Evolutionary conservation across 2,329 filamentous ascomycete genomes (phyloP), one percentile per base, ranked within the genome.

Genomic region (Diatrype stigma): DNA sequence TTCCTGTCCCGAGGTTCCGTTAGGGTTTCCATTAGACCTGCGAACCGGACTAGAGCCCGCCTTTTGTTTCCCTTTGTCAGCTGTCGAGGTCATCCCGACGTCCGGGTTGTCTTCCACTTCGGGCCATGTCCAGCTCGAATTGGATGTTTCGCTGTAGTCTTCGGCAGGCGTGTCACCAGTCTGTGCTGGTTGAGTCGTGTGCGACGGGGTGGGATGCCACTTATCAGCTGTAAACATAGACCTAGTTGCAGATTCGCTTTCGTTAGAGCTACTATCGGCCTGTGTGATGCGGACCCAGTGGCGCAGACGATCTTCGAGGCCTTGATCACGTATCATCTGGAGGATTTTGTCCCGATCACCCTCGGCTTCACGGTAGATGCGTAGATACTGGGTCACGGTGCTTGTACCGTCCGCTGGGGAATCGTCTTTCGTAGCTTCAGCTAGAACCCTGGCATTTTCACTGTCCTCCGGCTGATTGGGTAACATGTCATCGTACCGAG

Each of bases 271-370:
- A 26, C 48, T 50, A 28, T 42, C 45, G 14, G 10, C 44, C 54
- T 65, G 73, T 54, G 83, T 81, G 22, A 80, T 70, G 30, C 76
- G 73, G 11, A 86, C 74, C 73, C 84, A 82, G 63, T 82, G 81
- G 11, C 73, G 71, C 32, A 89, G 73, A 46, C 79, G 77, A 11
- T 82, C 79, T 50, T 80, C 74, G 2, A 82, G 73, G 4, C 78
- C 75, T 58, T 87, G 83, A 35, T 81, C 76, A 37, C 79, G 76
- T 30, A 87, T 83, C 21, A 88, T 81, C 38, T 75, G 71, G 3
- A 86, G 57, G 23, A 88, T 81, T 52, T 75, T 76, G 34, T 79
- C 73, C 0, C 77, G 76, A 57, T 87, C 77, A 4, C 84, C 84
- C 42, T 76, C 75, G 1, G 83, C 82, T 50, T 80, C 79, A 40